A percentile compares a stretch with the other conserved stretches of the same genome.
Evolutionary conservation across 768 basidiomycete species (phyloP).

Genomic region (Rhodotorula toruloides): DNA sequence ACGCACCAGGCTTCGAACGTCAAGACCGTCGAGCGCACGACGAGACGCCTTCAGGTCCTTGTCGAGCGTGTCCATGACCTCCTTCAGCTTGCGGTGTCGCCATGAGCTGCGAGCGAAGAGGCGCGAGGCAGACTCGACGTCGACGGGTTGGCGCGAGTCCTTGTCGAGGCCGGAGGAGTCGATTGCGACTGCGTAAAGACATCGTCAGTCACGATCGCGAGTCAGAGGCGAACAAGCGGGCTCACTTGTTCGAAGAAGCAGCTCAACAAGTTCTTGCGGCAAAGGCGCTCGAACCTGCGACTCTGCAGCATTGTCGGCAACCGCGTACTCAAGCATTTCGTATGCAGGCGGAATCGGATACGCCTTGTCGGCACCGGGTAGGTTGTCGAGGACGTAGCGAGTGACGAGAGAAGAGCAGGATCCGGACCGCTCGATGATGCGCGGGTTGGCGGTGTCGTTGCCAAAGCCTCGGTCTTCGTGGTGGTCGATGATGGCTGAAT

Average conservation of each 20-base stretch:
- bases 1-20: slow-evolving; percentile 18
- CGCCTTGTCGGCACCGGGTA: slow-evolving; percentile 6
- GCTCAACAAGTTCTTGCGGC: slow-evolving; percentile 31
- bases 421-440: slow-evolving; percentile 24
- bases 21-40: slow-evolving; percentile 22
- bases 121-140: slow-evolving; percentile 3
- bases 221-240: background rate
- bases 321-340: background rate
- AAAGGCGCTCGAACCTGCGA: background rate
- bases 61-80: slow-evolving; percentile 26
- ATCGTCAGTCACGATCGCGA: background rate
- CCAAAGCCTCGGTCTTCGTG: slow-evolving; percentile 28
- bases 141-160: slow-evolving; percentile 2
- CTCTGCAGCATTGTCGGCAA: background rate
- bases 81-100: slow-evolving; percentile 9
- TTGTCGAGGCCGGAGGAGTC: slow-evolving; percentile 23
- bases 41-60: slow-evolving; percentile 20
- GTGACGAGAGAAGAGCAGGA: slow-evolving; percentile 30
- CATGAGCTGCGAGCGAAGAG: slow-evolving; percentile 11
- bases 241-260: slow-evolving; percentile 30
- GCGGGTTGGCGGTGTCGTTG: slow-evolving; percentile 23
- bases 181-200: slow-evolving; percentile 20
- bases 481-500: slow-evolving; percentile 32
- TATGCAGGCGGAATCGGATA: background rate
- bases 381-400: slow-evolving; percentile 17